phyloP scores from a whole-genome alignment of 2,329 filamentous ascomycete genomes.

The Chrysosphaeria jannelii region DNA sequence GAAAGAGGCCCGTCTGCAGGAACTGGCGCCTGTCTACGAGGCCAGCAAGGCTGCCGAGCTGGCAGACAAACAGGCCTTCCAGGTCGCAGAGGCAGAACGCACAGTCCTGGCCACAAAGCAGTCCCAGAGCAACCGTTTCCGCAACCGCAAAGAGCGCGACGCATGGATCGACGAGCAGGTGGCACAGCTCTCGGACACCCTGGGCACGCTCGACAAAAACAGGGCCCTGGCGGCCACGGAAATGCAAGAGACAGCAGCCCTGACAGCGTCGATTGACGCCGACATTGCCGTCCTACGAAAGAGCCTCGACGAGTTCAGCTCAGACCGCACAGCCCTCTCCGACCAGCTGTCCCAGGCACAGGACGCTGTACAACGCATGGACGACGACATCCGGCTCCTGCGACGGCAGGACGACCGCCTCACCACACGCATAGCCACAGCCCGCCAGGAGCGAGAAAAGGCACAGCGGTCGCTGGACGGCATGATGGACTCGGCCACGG shows the following conservation, averaged over 20 bases:
- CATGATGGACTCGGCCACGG: constrained; percentile 71
- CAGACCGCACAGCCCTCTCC: constrained; percentile 38
- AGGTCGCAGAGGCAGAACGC: constrained; percentile 42
- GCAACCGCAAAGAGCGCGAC: constrained; percentile 67
- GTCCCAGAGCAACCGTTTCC: constrained; percentile 62
- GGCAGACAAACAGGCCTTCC: constrained; percentile 37
- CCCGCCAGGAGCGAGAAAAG: constrained; percentile 43
- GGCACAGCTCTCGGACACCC: constrained; percentile 41
- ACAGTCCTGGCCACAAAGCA: constrained; percentile 77
- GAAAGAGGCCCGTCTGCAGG: constrained; percentile 46
- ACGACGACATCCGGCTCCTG: constrained; percentile 65
- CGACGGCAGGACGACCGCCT: constrained; percentile 76
- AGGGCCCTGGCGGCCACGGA: constrained; percentile 64
- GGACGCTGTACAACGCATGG: constrained; percentile 46
- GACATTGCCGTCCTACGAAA: constrained; percentile 43
- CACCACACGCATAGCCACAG: constrained; percentile 44
- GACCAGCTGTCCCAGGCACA: constrained; percentile 49
- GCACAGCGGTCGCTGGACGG: constrained; percentile 52
- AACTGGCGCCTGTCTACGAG: constrained; percentile 50
- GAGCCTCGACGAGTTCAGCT: constrained; percentile 55
- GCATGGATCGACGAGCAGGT: constrained; percentile 56
- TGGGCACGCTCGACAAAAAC: constrained; percentile 59
- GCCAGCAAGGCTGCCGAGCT: constrained; percentile 43
- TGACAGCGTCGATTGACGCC: constrained; percentile 24
- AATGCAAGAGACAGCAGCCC: constrained; percentile 14